Evolutionary conservation across 208 protist genomes (phyloP).

Genomic region (Trypanosoma vivax): DNA sequence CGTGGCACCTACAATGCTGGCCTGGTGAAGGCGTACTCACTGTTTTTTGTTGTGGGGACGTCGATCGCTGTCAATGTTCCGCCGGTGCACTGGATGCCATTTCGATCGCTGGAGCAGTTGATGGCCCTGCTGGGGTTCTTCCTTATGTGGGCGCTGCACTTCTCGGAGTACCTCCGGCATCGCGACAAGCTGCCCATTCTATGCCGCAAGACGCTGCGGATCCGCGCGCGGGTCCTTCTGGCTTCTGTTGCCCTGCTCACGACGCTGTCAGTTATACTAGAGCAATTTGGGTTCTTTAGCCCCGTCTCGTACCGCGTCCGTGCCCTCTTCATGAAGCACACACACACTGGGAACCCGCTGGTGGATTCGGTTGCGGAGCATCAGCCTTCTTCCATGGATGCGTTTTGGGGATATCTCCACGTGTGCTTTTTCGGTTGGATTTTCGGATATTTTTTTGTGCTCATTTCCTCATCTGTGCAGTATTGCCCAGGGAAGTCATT

Average conservation of each 20-base stretch:
- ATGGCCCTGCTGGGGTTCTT: constrained; percentile 84
- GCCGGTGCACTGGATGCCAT: constrained; percentile 92
- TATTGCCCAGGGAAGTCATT: constrained; percentile 24
- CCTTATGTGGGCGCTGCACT: constrained; percentile 21
- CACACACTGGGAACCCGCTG: constrained; percentile 69
- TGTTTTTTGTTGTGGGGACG: constrained; percentile 93
- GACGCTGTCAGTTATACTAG: constrained; percentile 20
- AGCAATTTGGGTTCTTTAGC: constrained; percentile 38
- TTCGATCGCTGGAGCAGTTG: constrained; percentile 94
- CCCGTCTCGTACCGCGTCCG: constrained; percentile 58
- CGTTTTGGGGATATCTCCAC: constrained; percentile 23
- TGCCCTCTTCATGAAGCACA: constrained; percentile 65
- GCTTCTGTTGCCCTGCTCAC: constrained; percentile 13
- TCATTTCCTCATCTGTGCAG: neutral
- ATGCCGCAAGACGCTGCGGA: constrained; percentile 21
- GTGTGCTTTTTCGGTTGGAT: constrained; percentile 13
- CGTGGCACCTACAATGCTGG: constrained; percentile 72
- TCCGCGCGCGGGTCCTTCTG: constrained; percentile 27
- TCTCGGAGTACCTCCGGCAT: constrained; percentile 21
- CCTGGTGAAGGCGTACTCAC: constrained; percentile 92
- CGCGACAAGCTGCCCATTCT: constrained; percentile 17
- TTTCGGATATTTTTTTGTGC: constrained; percentile 16
- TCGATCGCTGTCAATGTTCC: constrained; percentile 91
- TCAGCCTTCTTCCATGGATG: constrained; percentile 14
- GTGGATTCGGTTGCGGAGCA: constrained; percentile 83